Percentiles rank a stretch among this genome's conserved stretches.
Conservation (phyloP, 2,329 filamentous ascomycete species). For the Chaetomiaceae sp. region DNA sequence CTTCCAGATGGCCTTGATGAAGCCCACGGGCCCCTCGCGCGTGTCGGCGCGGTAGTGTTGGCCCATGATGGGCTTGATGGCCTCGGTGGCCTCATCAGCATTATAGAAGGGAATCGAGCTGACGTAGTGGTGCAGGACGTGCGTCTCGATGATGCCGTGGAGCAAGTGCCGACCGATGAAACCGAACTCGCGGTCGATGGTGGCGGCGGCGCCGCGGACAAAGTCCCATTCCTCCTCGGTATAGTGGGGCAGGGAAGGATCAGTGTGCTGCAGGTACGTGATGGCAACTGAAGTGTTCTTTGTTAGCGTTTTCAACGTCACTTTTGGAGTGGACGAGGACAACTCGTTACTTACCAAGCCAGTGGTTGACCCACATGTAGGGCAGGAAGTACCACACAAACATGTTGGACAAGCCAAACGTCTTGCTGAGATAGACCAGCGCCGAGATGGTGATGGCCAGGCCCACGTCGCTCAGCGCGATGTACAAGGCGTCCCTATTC, state of each 20-base stretch:
- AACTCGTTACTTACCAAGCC: constrained; percentile 69
- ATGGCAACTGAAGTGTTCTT: constrained; percentile 68
- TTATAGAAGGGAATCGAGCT: constrained; percentile 96
- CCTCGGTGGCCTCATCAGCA: constrained; percentile 88
- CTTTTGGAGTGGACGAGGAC: too few relatives aligned
- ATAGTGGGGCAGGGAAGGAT: constrained; percentile 92
- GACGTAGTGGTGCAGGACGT: constrained; percentile 97
- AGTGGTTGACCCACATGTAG: constrained; percentile 98
- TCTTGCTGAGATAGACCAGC: constrained; percentile 67
- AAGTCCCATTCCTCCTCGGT: constrained; percentile 83
- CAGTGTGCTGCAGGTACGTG: constrained; percentile 95
- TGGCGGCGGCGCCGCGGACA: constrained; percentile 86
- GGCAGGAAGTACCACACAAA: constrained; percentile 92
- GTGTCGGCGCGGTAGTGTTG: constrained; percentile 86
- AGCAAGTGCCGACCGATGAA: constrained; percentile 88
- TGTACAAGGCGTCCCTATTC: constrained; percentile 81
- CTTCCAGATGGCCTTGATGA: constrained; percentile 77
- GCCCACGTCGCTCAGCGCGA: constrained; percentile 82
- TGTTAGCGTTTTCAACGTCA: constrained; percentile 6
- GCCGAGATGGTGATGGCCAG: constrained; percentile 57
- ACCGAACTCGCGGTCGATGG: constrained; percentile 94
- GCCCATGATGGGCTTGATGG: constrained; percentile 94
- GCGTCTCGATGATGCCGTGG: constrained; percentile 96
- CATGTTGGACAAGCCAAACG: constrained; percentile 80
- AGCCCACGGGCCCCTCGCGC: constrained; percentile 71